Conservation (phyloP, 83 land plant genomes). For the Picea abies region DNA sequence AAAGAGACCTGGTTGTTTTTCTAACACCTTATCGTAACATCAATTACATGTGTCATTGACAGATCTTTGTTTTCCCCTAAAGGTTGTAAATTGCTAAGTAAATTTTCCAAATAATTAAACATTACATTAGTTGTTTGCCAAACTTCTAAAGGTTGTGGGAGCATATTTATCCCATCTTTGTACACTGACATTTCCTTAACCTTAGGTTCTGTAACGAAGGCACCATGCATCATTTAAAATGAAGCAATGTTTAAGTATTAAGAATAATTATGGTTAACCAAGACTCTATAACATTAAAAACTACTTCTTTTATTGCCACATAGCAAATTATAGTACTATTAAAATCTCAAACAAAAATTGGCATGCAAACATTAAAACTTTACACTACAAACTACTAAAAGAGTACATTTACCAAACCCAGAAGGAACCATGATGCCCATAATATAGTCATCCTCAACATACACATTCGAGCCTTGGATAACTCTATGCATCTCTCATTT, state of each 20-base stretch:
- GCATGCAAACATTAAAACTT: too few relatives aligned
- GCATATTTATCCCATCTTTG: too few relatives aligned
- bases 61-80: constrained; percentile 23
- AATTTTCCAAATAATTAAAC: constrained; percentile 89
- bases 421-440: constrained; percentile 87
- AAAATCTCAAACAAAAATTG: too few relatives aligned
- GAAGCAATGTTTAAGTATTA: too few relatives aligned
- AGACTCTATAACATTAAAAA: too few relatives aligned
- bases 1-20: constrained; percentile 93
- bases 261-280: too few relatives aligned
- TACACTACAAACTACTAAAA: constrained; percentile 18
- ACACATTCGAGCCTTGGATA: constrained; percentile 58
- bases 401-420: constrained; percentile 84
- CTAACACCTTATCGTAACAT: constrained; percentile 96
- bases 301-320: too few relatives aligned
- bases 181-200: too few relatives aligned
- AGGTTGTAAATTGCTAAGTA: constrained; percentile 26
- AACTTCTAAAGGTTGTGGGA: constrained; percentile 79
- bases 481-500: constrained; percentile 31
- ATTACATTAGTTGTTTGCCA: constrained; percentile 98
- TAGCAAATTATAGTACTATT: too few relatives aligned
- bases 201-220: too few relatives aligned
- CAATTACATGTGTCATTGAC: constrained; percentile 84
- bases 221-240: too few relatives aligned
- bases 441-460: constrained; percentile 66